These are phyloP conservation scores for Sanguinoderma infundibulare DNA, from an alignment of 1,284 basidiomycete genomes.

Conservation along the genomic window DNA sequence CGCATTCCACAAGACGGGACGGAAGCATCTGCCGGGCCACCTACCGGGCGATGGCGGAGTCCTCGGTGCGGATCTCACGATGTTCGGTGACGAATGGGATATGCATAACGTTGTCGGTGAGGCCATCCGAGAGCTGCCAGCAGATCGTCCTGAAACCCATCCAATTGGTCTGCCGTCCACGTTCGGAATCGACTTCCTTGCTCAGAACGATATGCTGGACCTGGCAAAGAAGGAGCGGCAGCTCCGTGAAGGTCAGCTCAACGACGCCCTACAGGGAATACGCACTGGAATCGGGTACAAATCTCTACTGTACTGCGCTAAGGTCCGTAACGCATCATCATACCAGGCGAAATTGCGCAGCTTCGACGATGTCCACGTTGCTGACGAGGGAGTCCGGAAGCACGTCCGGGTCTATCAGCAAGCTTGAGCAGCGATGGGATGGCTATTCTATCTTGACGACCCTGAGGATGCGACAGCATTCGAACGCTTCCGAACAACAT, in stretches of 20 bases:
- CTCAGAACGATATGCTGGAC: neutral
- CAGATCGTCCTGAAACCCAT: neutral
- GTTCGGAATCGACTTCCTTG: neutral
- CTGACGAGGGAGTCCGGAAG: neutral
- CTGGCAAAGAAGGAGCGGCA: neutral
- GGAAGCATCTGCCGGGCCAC: neutral
- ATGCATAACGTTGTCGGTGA: no score
- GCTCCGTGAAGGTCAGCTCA: neutral
- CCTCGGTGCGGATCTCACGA: neutral
- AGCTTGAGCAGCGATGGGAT: neutral
- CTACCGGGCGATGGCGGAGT: neutral
- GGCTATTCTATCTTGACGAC: neutral
- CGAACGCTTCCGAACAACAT: neutral
- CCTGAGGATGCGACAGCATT: neutral
- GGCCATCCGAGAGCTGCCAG: neutral
- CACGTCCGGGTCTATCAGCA: neutral
- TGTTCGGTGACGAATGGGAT: neutral
- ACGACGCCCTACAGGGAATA: conserved; percentile 2
- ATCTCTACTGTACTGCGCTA: neutral
- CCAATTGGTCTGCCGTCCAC: neutral
- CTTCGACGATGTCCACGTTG: conserved; percentile 2
- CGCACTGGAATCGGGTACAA: conserved; percentile 7
- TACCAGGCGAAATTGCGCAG: neutral
- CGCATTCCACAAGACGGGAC: neutral
- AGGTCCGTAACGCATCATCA: neutral